Base-by-base conservation (phyloP, 805 yeast species). In the Barnettozyma populi region DNA sequence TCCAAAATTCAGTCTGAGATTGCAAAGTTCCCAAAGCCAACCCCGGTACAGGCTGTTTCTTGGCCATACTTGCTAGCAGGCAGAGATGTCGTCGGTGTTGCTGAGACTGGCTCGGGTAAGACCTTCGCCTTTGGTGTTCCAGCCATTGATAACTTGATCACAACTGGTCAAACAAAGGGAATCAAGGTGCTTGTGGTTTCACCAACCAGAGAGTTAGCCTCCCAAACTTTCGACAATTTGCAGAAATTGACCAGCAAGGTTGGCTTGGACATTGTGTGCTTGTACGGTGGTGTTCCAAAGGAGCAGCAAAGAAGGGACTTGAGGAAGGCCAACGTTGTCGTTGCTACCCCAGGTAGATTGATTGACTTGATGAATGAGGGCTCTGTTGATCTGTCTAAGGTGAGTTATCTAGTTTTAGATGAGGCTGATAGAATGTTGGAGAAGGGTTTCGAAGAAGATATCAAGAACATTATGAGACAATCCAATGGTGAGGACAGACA, bases 351-450 rank as follows among this genome's bases (percentile, higher is more conserved):
- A n/a, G 99, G 99, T 56, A 81, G 99, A 67, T 74, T 94, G 60
- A 75, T 90, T 50, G 99, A 94, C 72, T 74, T 94, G 61, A 72
- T 92, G 57, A 84, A 90, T 51, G 98, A 92, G 63, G 95, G 96
- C 13, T 77, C 90, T 31, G 82, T 87, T 37, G 79, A 82, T 55
- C 73, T 90, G 52, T 70, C 79, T 11, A 64, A 73, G 9, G 84
- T 92, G 29, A 77, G 82, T 51, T 90, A 87, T 64, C 73, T 94
- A 55, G 94, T 94, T 21, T 74, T 94, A 41, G 99, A 94, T 67
- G 99, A 94, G 73, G 99, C 99, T 35, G 99, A 94, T 67, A 80
- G 99, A 71, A 92, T 94, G 98, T 78, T 94, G 51, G 99, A 94
- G 67, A 94, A 87, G 68, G 99, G 99, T 34, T 94, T 94, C 61